These are phyloP conservation scores for Saccharomycopsis schoenii DNA, from an alignment of 805 yeast genomes.

Conservation along the genomic window DNA sequence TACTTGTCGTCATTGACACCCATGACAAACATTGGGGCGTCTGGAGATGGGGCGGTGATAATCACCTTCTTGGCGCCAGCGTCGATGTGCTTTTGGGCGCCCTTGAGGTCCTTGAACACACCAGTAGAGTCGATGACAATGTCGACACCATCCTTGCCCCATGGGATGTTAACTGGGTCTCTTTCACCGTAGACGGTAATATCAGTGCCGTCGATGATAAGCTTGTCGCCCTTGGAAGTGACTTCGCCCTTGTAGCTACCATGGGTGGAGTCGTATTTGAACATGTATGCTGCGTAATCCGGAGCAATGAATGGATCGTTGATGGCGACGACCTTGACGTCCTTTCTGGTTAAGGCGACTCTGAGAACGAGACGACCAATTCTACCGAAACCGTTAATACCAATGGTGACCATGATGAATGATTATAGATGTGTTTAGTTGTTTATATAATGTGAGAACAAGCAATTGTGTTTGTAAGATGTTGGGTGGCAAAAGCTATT, in stretches of 20 bases:
- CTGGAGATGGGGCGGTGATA: conserved; percentile 89
- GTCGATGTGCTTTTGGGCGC: conserved; percentile 74
- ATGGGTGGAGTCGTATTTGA: conserved; percentile 68
- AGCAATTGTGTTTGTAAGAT: no score
- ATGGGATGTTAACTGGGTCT: conserved; percentile 81
- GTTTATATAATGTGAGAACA: no score
- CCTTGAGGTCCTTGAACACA: conserved; percentile 76
- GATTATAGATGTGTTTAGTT: neutral
- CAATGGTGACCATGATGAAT: conserved; percentile 41
- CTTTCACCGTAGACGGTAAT: conserved; percentile 51
- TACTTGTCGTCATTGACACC: conserved; percentile 83
- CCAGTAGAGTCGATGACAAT: conserved; percentile 91
- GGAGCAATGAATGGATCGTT: conserved; percentile 62
- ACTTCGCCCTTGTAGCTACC: conserved; percentile 55
- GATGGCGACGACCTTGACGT: conserved; percentile 53
- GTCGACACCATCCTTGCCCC: conserved; percentile 78
- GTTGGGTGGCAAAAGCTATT: no score
- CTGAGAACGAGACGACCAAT: conserved; percentile 61
- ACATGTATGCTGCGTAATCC: conserved; percentile 65
- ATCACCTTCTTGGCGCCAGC: conserved; percentile 94
- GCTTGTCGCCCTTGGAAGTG: conserved; percentile 38
- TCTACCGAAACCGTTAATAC: conserved; percentile 70
- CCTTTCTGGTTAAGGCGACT: conserved; percentile 43
- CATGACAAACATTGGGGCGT: conserved; percentile 90
- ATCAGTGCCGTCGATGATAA: conserved; percentile 42